A percentile compares a stretch with the other conserved stretches of the same genome.
Conservation (phyloP, 176 grass and related monocot species). For the Otatea glauca region DNA sequence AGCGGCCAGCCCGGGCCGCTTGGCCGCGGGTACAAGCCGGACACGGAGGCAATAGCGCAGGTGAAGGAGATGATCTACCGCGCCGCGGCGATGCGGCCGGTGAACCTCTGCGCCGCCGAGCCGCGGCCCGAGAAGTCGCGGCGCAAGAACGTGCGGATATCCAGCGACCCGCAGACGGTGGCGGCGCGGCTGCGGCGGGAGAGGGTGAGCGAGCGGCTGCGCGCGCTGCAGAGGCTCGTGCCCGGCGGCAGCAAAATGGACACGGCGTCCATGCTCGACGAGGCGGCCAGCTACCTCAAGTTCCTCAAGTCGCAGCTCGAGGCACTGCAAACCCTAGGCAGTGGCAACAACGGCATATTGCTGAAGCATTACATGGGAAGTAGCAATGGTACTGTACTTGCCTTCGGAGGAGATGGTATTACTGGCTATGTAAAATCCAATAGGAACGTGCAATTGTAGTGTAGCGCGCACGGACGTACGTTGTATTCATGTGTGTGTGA, state of each 20-base stretch:
- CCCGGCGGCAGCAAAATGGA: conserved; percentile 84
- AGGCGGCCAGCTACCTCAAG: conserved; percentile 83
- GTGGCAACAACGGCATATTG: not conserved
- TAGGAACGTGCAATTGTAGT: conserved; percentile 43
- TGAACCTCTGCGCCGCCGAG: conserved; percentile 45
- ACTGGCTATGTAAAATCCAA: conserved; percentile 44
- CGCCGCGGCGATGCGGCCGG: conserved; percentile 80
- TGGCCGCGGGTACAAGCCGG: conserved; percentile 33
- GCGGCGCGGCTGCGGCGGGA: conserved; percentile 64
- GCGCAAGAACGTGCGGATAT: conserved; percentile 67
- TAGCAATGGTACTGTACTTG: not conserved
- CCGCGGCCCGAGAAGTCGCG: conserved; percentile 28
- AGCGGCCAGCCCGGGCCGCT: too few species aligned
- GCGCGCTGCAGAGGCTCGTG: conserved; percentile 66
- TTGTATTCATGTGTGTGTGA: not conserved
- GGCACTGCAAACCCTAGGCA: conserved; percentile 37
- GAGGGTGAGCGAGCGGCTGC: conserved; percentile 53
- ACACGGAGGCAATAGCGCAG: conserved; percentile 48
- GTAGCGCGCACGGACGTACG: not conserved
- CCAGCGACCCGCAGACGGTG: conserved; percentile 78
- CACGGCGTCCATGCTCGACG: conserved; percentile 89
- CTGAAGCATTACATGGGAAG: conserved; percentile 28
- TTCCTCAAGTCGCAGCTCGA: conserved; percentile 88
- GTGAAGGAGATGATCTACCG: conserved; percentile 83
- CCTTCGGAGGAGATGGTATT: conserved; percentile 36